Evolutionary conservation across 129 eudicot genomes (phyloP), one percentile per base, ranked within the genome.

Genomic region (Chrysanthemum lavandulifolium): DNA sequence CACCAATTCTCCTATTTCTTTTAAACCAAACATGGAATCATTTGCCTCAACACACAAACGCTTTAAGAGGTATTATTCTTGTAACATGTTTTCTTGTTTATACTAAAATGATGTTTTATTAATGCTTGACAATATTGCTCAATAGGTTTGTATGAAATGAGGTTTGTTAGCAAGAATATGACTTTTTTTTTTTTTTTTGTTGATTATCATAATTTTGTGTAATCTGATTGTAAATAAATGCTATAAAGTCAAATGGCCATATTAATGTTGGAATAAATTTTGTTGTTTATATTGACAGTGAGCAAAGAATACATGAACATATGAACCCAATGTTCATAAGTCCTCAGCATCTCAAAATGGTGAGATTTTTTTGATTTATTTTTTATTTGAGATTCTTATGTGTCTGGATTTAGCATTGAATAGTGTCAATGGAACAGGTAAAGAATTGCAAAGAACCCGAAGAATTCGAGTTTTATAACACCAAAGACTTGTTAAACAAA

Each of bases 401-500:
- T 51, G 25, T 70, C 13, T 78, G 12, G 25, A 53, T 52, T 62
- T 53, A 70, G 72, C 21, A 70, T 25, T 70, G 23, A 61, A 56
- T 67, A 76, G 77, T 33, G 40, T 53, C 64, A 58, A 80, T 81
- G 88, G 71, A 75, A 57, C 81, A 83, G 62, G 31, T 56, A 63
- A 82, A 49, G 49, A 56, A 76, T 58, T 59, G 60, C 67, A 61
- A 45, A 73, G 84, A 78, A 51, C 80, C 65, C 58, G 74, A 68
- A 69, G 80, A 59, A 70, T 76, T 72, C 75, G 86, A 85, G 47
- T 69, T 79, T 6, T 69, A 76, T 33, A 73, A 71, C 68, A 67
- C 78, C 71, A 83, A 80, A 62, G 53, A 50, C 74, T 65, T 78
- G 52, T 71, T 84, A 75, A 78, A 73, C 53, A 80, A 84, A 27